phyloP scores from a whole-genome alignment of 768 basidiomycete genomes.

The Ramaria sp. region DNA sequence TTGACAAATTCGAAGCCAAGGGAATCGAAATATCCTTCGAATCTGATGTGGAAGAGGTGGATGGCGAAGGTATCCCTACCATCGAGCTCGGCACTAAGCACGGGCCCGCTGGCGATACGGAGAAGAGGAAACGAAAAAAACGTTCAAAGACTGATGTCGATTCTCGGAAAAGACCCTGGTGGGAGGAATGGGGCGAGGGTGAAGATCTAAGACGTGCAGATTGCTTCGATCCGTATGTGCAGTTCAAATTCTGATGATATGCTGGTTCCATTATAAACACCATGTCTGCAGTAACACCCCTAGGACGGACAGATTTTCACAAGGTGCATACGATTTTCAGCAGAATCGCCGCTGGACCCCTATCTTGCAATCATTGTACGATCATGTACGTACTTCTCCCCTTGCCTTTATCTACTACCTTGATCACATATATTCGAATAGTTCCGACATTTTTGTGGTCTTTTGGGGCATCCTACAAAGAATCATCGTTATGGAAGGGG shows the following conservation, averaged over 20 bases:
- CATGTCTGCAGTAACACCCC: slow-evolving; percentile 27
- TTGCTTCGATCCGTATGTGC: slow-evolving; percentile 41
- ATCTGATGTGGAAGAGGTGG: slow-evolving; percentile 37
- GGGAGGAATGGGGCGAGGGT: slow-evolving; percentile 58
- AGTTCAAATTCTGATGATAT: not conserved
- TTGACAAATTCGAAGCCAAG: slow-evolving; percentile 42
- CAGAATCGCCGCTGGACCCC: slow-evolving; percentile 30
- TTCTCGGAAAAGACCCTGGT: slow-evolving; percentile 38
- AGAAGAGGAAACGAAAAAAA: slow-evolving; percentile 37
- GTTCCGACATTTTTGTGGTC: slow-evolving; percentile 53
- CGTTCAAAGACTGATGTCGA: slow-evolving; percentile 15
- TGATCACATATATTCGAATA: slow-evolving; percentile 20
- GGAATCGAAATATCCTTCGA: slow-evolving; percentile 44
- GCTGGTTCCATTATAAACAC: not conserved
- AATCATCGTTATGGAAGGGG: not conserved
- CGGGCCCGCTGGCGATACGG: slow-evolving; percentile 42
- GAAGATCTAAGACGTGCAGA: slow-evolving; percentile 36
- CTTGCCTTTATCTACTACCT: not conserved
- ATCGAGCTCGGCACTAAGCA: slow-evolving; percentile 44
- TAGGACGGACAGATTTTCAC: slow-evolving; percentile 43
- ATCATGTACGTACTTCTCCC: slow-evolving; percentile 35
- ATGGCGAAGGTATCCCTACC: slow-evolving; percentile 59
- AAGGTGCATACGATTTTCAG: slow-evolving; percentile 47
- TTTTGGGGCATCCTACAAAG: slow-evolving; percentile 29
- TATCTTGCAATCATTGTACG: slow-evolving; percentile 40